Conservation (phyloP, 164 flowering plant genomes). For the Echeveria elegans region DNA sequence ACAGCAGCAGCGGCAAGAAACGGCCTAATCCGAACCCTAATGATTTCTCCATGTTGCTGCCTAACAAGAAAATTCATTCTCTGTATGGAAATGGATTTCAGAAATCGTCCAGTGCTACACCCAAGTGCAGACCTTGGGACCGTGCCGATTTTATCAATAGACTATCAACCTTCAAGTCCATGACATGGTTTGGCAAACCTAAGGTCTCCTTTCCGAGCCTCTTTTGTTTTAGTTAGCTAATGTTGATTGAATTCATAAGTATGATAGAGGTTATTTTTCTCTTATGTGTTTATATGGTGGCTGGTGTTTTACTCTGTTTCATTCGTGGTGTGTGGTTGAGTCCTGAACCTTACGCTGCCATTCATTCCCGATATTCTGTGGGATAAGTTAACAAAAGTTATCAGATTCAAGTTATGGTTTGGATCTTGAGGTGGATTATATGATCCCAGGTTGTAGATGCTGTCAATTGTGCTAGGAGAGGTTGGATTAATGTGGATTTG, state of each 20-base stretch:
- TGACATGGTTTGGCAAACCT: conserved; percentile 98
- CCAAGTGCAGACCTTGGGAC: conserved; percentile 85
- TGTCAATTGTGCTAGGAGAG: conserved; percentile 88
- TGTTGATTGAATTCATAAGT: not conserved
- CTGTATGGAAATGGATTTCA: conserved; percentile 14
- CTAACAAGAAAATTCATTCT: conserved; percentile 15
- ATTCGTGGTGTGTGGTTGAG: not conserved
- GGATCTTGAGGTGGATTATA: not conserved
- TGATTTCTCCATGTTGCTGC: conserved; percentile 22
- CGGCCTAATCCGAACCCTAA: conserved; percentile 20
- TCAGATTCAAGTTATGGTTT: not conserved
- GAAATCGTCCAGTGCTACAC: conserved; percentile 22
- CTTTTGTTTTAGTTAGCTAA: not conserved
- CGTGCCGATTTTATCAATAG: conserved; percentile 71
- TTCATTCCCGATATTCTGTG: no score
- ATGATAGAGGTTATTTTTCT: no score
- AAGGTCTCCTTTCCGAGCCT: conserved; percentile 43
- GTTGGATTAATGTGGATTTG: conserved; percentile 86
- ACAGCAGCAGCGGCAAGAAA: conserved; percentile 39
- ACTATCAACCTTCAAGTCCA: conserved; percentile 82
- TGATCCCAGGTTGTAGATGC: conserved; percentile 62
- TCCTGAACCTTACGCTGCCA: not conserved
- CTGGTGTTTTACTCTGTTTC: no score
- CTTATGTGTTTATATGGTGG: no score
- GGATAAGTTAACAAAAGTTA: not conserved